Base-by-base conservation (phyloP, 1,284 basidiomycete species). In the Apiotrichum montevideense region DNA sequence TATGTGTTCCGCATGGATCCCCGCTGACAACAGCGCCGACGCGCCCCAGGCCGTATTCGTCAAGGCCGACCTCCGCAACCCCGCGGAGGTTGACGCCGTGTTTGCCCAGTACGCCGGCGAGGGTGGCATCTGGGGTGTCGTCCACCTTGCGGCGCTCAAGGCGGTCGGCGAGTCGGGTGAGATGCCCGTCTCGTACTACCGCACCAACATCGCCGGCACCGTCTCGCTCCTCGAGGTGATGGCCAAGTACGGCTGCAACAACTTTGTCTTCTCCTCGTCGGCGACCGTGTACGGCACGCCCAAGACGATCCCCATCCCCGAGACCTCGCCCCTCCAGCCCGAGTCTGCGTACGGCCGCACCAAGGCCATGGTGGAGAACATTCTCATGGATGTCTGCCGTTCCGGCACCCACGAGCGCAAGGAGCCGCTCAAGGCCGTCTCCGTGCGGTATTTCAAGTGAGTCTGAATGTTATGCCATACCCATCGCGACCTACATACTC, bases 241-340 rank as follows among this genome's bases (percentile, higher is more conserved):
- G 93, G 80, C 82, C 56, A 87, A 88, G 61, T 29, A 50, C 52
- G 35, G 49, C 43, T 55, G 54, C 52, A 49, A 62, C 60, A 54
- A 54, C 50, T 80, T 98, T 62, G 94, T 99, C 61, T 99, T 98
- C 80, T 97, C 93, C 1, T 97, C 94, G 10, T 96, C 92, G 32
- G 96, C 96, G 2, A 98, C 96, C n/a, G 96, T 98, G 39, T 99
- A 99, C 74, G 96, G 96, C 59, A 93, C 86, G 3, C 96, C 96
- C 7, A 86, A 89, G 47, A 80, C 80, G 56, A 90, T 98, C 57
- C 96, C 96, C 48, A 98, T 98, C 65, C 91, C 93, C 21, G 96
- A 99, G 78, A 84, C 87, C 3, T 93, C 91, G 6, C 87, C 88
- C 10, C 78, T 98, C 59, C 79, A 88, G 70, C 90, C 95, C 2